Conservation (phyloP, 2,329 filamentous ascomycete genomes). For the Sphaerulina vaccinii region DNA sequence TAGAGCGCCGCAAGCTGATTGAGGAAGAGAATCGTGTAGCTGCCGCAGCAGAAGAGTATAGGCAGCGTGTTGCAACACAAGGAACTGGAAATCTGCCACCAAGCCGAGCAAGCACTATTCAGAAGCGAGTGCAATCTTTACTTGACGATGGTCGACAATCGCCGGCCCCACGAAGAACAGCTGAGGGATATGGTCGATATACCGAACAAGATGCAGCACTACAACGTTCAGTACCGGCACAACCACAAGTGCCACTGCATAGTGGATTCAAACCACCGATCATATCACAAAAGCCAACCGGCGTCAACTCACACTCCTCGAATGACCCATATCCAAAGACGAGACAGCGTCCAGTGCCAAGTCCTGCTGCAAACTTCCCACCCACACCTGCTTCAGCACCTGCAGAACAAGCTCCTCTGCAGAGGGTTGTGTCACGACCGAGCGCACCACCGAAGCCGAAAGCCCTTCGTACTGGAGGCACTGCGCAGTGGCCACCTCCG, state of each 20-base stretch:
- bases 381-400: conserved; percentile 7
- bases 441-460: conserved; percentile 61
- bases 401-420: conserved; percentile 14
- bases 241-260: conserved; percentile 16
- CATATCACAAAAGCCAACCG: conserved; percentile 30
- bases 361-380: conserved; percentile 6
- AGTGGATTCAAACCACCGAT: conserved; percentile 24
- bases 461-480: conserved; percentile 52
- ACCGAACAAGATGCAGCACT: conserved; percentile 52
- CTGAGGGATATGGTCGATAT: conserved; percentile 86
- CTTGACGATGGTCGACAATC: conserved; percentile 70
- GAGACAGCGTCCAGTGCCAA: conserved; percentile 20
- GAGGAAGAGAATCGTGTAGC: conserved; percentile 90
- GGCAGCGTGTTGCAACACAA: conserved; percentile 66
- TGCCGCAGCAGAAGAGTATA: conserved; percentile 84
- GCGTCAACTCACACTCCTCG: conserved; percentile 11
- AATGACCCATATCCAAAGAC: conserved; percentile 30
- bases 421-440: conserved; percentile 45
- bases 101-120: conserved; percentile 77
- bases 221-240: conserved; percentile 8
- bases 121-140: conserved; percentile 83
- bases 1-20: conserved; percentile 76
- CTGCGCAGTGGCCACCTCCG: conserved; percentile 22
- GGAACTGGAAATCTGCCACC: conserved; percentile 52
- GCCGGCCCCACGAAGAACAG: conserved; percentile 63